Evolutionary conservation across 306 rosid species (phyloP).

Genomic region (Rosa rugosa): DNA sequence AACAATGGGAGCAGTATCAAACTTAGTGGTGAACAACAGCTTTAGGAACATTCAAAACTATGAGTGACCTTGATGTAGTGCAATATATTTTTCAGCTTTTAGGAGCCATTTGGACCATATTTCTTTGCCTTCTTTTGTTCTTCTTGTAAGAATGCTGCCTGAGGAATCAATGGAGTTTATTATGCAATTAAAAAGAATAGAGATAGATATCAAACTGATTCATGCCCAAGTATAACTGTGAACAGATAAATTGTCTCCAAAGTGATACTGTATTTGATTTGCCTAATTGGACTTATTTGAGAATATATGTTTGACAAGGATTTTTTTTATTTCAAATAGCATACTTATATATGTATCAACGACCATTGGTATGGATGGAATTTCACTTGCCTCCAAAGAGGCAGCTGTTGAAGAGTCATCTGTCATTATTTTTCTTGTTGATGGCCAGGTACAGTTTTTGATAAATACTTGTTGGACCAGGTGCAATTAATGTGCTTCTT

Average conservation of each 20-base stretch:
- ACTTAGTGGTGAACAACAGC: neutral
- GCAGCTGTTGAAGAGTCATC: constrained; percentile 92
- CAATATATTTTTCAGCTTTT: neutral
- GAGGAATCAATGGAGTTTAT: neutral
- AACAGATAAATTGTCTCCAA: neutral
- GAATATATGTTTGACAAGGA: neutral
- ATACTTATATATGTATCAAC: constrained; percentile 43
- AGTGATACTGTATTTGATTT: neutral
- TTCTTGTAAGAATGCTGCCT: neutral
- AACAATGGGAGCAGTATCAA: neutral
- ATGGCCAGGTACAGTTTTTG: constrained; percentile 72
- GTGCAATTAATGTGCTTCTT: neutral
- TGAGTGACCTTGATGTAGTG: neutral
- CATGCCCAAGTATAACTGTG: neutral
- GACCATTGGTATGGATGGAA: constrained; percentile 94
- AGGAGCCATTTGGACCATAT: constrained; percentile 5
- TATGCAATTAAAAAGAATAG: neutral
- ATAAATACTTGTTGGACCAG: constrained; percentile 6
- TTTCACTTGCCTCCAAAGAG: constrained; percentile 86
- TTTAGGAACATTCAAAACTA: neutral
- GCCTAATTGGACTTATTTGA: constrained; percentile 1
- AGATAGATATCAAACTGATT: neutral
- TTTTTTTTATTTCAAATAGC: neutral
- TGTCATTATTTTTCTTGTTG: constrained; percentile 76
- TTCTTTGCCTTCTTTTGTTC: neutral